phyloP scores from a whole-genome alignment of 106 monocot genomes.

The Dendrobium huoshanense region DNA sequence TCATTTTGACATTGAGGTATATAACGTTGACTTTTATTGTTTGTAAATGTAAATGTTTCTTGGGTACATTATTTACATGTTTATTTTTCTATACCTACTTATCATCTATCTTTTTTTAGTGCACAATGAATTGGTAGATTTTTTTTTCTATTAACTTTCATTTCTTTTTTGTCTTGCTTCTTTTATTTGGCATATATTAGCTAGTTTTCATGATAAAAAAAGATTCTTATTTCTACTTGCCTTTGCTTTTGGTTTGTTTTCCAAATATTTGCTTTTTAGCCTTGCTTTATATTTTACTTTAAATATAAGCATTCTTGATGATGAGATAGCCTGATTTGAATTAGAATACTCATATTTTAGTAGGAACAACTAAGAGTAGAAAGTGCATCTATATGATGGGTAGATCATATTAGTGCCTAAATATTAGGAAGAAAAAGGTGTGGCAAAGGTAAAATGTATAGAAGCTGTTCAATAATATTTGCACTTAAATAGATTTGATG shows the following conservation, averaged over 20 bases:
- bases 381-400: background rate
- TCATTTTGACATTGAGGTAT: slow-evolving; percentile 86
- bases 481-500: too few species aligned
- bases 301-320: background rate
- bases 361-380: background rate
- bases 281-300: background rate
- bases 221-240: background rate
- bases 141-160: background rate
- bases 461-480: background rate
- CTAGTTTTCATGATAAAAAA: background rate
- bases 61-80: background rate
- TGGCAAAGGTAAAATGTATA: background rate
- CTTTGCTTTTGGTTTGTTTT: background rate
- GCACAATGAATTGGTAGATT: background rate
- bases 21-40: background rate
- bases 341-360: background rate
- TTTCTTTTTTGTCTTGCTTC: background rate
- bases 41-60: background rate
- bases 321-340: background rate
- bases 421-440: background rate
- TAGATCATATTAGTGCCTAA: background rate
- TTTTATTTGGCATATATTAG: background rate
- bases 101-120: background rate
- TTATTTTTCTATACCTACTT: background rate
- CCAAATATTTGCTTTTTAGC: background rate